Evolutionary conservation across 2,329 filamentous ascomycete genomes (phyloP).

Genomic region (Madurella mycetomatis): DNA sequence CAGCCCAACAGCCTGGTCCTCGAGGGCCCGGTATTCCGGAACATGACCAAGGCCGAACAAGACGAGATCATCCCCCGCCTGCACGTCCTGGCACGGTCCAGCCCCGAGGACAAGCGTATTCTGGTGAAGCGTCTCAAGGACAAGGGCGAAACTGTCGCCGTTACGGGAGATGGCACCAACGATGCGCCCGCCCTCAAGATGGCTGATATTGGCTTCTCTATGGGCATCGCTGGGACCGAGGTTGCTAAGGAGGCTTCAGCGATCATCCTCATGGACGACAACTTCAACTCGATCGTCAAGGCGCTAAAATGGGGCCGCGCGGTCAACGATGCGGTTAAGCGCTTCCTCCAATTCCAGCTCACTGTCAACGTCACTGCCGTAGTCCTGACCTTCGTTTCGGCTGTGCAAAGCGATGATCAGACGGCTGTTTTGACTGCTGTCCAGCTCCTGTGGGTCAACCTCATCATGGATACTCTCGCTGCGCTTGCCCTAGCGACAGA

Average conservation of each 20-base stretch:
- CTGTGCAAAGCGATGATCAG: slow-evolving; percentile 66
- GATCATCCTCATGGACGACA: slow-evolving; percentile 84
- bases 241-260: slow-evolving; percentile 81
- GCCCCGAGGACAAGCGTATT: slow-evolving; percentile 71
- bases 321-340: slow-evolving; percentile 73
- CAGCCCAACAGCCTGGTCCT: slow-evolving; percentile 65
- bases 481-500: slow-evolving; percentile 86
- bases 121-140: slow-evolving; percentile 68
- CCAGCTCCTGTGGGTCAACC: slow-evolving; percentile 90
- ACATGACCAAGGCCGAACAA: slow-evolving; percentile 62
- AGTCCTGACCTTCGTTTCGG: slow-evolving; percentile 79
- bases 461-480: slow-evolving; percentile 96
- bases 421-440: slow-evolving; percentile 79
- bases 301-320: slow-evolving; percentile 76
- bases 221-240: slow-evolving; percentile 79
- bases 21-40: slow-evolving; percentile 74
- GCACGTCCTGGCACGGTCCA: slow-evolving; percentile 69
- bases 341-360: slow-evolving; percentile 72
- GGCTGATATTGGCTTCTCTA: slow-evolving; percentile 79
- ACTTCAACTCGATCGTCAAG: slow-evolving; percentile 82
- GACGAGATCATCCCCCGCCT: slow-evolving; percentile 63
- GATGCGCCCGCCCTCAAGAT: slow-evolving; percentile 77
- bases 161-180: slow-evolving; percentile 80
- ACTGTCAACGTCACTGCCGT: slow-evolving; percentile 93
- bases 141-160: slow-evolving; percentile 71